Conservation (phyloP, 2,329 filamentous ascomycete species). For the Coleophoma cylindrospora region DNA sequence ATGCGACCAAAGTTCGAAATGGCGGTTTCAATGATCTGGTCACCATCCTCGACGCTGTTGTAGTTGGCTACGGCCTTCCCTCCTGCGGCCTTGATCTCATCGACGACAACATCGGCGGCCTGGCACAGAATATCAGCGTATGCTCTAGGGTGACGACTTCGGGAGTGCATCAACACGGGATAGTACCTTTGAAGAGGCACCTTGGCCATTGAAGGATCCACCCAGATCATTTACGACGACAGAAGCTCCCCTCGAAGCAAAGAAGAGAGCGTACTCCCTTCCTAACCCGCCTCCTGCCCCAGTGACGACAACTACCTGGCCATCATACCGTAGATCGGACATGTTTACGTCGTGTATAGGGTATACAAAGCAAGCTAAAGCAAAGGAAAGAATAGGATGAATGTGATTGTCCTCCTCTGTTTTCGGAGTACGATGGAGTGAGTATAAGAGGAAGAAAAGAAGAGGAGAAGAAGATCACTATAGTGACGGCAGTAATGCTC, state of each 20-base stretch:
- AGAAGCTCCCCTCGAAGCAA: slow-evolving; percentile 82
- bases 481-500: too few relatives aligned
- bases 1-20: slow-evolving; percentile 79
- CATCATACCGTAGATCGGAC: slow-evolving; percentile 71
- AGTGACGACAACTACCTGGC: slow-evolving; percentile 84
- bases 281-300: slow-evolving; percentile 80
- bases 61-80: slow-evolving; percentile 98
- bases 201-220: slow-evolving; percentile 89
- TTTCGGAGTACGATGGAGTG: not conserved
- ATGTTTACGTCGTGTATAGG: slow-evolving; percentile 29
- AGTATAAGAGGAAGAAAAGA: not conserved
- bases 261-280: slow-evolving; percentile 82
- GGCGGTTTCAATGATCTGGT: slow-evolving; percentile 88
- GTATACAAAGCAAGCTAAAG: not conserved
- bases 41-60: slow-evolving; percentile 88
- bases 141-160: not conserved
- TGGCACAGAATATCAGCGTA: slow-evolving; percentile 26
- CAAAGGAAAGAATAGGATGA: not conserved
- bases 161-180: too few relatives aligned
- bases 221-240: slow-evolving; percentile 97
- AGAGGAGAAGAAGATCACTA: not conserved
- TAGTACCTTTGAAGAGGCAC: slow-evolving; percentile 73
- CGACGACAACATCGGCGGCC: slow-evolving; percentile 78
- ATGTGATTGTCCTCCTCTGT: not conserved
- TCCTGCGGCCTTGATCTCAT: slow-evolving; percentile 79